These are phyloP conservation scores for Hemisphaericaspora xylofermentans DNA, from an alignment of 1,139 yeast genomes.

Conservation along the genomic window DNA sequence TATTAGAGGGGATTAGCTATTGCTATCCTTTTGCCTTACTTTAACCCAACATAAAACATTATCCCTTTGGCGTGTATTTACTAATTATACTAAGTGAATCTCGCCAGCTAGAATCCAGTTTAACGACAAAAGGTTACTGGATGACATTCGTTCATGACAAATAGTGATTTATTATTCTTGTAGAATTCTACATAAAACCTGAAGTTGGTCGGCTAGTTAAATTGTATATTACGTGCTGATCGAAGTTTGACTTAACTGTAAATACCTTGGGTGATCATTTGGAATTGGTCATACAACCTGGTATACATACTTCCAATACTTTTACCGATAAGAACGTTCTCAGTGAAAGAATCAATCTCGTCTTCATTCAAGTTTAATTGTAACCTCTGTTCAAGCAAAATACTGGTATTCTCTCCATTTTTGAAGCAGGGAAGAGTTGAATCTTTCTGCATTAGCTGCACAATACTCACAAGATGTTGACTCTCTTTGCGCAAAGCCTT, in stretches of 20 bases:
- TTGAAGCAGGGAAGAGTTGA: slow-evolving; percentile 88
- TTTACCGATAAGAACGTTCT: slow-evolving; percentile 66
- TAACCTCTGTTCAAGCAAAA: slow-evolving; percentile 73
- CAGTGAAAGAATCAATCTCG: slow-evolving; percentile 78
- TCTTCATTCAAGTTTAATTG: slow-evolving; percentile 72
- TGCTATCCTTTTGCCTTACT: too few relatives aligned
- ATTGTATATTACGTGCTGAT: too few relatives aligned
- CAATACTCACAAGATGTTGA: slow-evolving; percentile 73
- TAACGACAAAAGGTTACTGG: too few relatives aligned
- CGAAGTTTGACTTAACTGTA: too few relatives aligned
- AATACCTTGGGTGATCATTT: slow-evolving; percentile 90
- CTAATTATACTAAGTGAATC: too few relatives aligned
- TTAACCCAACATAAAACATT: too few relatives aligned
- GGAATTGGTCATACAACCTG: slow-evolving; percentile 90
- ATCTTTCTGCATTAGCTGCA: slow-evolving; percentile 91
- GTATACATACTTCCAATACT: slow-evolving; percentile 90
- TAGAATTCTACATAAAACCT: not conserved
- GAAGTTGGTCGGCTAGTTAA: not conserved
- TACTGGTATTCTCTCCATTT: slow-evolving; percentile 81
- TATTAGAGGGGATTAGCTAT: too few relatives aligned
- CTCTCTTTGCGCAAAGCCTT: slow-evolving; percentile 66
- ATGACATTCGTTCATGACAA: too few relatives aligned
- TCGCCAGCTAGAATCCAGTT: too few relatives aligned
- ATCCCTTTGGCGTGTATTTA: too few relatives aligned
- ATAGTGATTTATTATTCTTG: too few relatives aligned